Percentiles rank a stretch among this genome's conserved stretches.
Evolutionary conservation across 495 filamentous ascomycete genomes (phyloP).

Genomic region (Hyaloscypha finlandica): DNA sequence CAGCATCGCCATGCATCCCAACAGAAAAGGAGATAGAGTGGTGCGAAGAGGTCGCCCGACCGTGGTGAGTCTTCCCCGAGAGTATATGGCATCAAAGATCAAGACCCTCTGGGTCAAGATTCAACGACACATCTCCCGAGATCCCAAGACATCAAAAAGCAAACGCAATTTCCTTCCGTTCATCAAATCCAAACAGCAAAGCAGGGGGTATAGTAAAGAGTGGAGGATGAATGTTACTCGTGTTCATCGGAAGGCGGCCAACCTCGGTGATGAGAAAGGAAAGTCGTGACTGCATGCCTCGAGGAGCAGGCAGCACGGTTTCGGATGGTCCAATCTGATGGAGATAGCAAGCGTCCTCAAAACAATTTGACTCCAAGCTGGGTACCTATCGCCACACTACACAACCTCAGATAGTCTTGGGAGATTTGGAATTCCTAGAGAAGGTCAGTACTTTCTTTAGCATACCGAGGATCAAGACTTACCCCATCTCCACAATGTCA

Average conservation of each 20-base stretch:
- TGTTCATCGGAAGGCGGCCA: constrained; percentile 35
- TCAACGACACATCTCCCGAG: constrained; percentile 10
- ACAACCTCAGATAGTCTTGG: constrained; percentile 35
- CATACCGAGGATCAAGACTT: constrained; percentile 1
- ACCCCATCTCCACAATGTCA: constrained; percentile 46
- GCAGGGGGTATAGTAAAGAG: constrained; percentile 36
- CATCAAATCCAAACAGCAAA: constrained; percentile 29
- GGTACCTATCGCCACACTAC: constrained; percentile 23
- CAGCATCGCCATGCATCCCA: constrained; percentile 36
- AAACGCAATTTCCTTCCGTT: constrained; percentile 30
- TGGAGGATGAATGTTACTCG: constrained; percentile 33
- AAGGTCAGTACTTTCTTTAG: neutral
- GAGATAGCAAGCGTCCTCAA: constrained; percentile 31
- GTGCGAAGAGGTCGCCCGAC: constrained; percentile 33
- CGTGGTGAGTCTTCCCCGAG: constrained; percentile 20
- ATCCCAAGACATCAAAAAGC: constrained; percentile 26
- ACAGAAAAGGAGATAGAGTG: constrained; percentile 32
- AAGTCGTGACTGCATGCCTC: constrained; percentile 27
- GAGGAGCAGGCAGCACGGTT: constrained; percentile 22
- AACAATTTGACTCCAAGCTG: constrained; percentile 33
- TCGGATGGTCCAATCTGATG: constrained; percentile 38
- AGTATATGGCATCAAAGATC: neutral
- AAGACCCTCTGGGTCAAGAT: constrained; percentile 1
- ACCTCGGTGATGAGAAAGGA: constrained; percentile 33
- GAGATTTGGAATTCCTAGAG: constrained; percentile 32